Conservation (phyloP, 2,329 filamentous ascomycete species). For the Fusarium denticulatum region DNA sequence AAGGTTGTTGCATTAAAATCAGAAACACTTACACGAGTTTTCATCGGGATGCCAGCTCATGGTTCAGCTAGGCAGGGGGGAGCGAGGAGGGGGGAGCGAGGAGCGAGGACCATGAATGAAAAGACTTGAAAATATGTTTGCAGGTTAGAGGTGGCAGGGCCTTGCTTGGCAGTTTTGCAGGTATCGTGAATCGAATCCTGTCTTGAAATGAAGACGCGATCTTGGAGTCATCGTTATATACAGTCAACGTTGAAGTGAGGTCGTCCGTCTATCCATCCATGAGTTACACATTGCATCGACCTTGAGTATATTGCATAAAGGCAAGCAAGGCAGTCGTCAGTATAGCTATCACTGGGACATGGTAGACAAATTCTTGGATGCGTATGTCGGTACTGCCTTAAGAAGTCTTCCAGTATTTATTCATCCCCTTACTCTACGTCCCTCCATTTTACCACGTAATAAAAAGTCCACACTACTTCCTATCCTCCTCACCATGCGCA, state of each 20-base stretch:
- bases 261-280: neutral
- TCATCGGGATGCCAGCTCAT: conserved; percentile 1
- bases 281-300: neutral
- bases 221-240: neutral
- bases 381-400: neutral
- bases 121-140: neutral
- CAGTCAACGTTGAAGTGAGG: neutral
- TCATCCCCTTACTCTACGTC: neutral
- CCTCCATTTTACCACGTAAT: neutral
- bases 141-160: neutral
- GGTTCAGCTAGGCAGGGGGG: neutral
- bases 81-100: neutral
- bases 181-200: conserved; percentile 21
- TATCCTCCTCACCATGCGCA: neutral
- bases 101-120: neutral
- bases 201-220: conserved; percentile 12
- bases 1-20: neutral
- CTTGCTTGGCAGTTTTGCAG: neutral
- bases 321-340: neutral
- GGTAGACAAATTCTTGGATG: neutral
- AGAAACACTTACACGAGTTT: conserved; percentile 7
- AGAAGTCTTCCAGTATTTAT: neutral
- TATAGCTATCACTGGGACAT: neutral
- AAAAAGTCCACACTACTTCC: neutral
- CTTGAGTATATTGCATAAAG: neutral